phyloP scores from a whole-genome alignment of 768 basidiomycete species.

The Lyophyllum decastes region DNA sequence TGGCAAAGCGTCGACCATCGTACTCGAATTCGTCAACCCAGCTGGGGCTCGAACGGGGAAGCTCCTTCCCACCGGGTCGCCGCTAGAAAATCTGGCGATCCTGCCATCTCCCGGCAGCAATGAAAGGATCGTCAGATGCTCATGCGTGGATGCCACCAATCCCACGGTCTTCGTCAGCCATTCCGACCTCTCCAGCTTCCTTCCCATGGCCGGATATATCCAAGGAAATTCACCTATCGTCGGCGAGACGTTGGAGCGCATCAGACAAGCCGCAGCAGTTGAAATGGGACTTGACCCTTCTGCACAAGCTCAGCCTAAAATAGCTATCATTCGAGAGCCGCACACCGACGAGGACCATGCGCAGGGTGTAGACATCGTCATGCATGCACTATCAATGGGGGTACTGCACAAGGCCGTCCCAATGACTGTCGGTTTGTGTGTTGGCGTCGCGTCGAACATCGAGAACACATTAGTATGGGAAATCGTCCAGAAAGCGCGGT shows the following conservation, averaged over 20 bases:
- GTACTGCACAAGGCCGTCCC: constrained; percentile 70
- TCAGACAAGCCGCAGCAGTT: constrained; percentile 56
- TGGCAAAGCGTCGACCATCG: constrained; percentile 63
- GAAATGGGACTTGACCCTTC: constrained; percentile 66
- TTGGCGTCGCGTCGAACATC: constrained; percentile 63
- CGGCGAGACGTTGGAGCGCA: constrained; percentile 43
- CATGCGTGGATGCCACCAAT: constrained; percentile 74
- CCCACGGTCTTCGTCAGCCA: constrained; percentile 65
- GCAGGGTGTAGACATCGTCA: constrained; percentile 46
- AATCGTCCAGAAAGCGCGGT: constrained; percentile 37
- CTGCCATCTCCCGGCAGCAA: constrained; percentile 11
- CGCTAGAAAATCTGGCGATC: constrained; percentile 46
- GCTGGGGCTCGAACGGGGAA: constrained; percentile 71
- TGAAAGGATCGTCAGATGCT: constrained; percentile 35
- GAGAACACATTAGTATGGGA: constrained; percentile 57
- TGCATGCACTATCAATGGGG: constrained; percentile 72
- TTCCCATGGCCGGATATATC: constrained; percentile 41
- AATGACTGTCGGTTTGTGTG: constrained; percentile 71
- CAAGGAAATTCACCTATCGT: constrained; percentile 26
- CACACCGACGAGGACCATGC: constrained; percentile 20
- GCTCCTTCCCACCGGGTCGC: constrained; percentile 61
- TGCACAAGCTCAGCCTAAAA: constrained; percentile 71
- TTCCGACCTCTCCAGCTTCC: constrained; percentile 39
- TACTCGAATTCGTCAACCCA: constrained; percentile 66
- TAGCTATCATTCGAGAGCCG: constrained; percentile 53